These are phyloP conservation scores for Lathyrus sativus DNA, from an alignment of 306 rosid genomes.

Conservation along the genomic window DNA sequence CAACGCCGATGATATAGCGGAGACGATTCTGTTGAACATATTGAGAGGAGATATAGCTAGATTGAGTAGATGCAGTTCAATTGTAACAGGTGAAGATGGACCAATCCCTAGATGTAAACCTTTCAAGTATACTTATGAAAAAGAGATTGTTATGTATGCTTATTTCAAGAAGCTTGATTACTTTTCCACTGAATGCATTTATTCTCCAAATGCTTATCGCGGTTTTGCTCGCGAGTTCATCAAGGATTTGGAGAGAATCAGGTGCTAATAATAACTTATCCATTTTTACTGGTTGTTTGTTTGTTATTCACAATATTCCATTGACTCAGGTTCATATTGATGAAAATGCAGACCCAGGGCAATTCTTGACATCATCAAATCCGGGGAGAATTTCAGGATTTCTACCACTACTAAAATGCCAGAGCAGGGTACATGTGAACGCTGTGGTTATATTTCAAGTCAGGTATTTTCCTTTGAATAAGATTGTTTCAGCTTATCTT, in stretches of 20 bases:
- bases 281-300: background rate
- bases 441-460: conserved; percentile 96
- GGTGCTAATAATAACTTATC: conserved; percentile 34
- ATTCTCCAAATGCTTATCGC: conserved; percentile 97
- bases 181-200: conserved; percentile 93
- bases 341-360: conserved; percentile 74
- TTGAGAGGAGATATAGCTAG: conserved; percentile 92
- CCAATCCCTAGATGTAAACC: conserved; percentile 99
- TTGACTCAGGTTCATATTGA: background rate
- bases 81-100: conserved; percentile 88
- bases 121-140: conserved; percentile 89
- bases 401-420: conserved; percentile 89
- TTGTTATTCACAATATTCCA: background rate
- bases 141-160: conserved; percentile 97
- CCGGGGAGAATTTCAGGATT: conserved; percentile 95
- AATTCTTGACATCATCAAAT: conserved; percentile 85
- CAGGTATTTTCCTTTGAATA: conserved; percentile 55
- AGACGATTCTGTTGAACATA: conserved; percentile 83
- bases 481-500: background rate
- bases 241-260: conserved; percentile 93
- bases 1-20: conserved; percentile 94
- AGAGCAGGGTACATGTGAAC: conserved; percentile 89
- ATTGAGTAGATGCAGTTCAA: conserved; percentile 87
- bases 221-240: conserved; percentile 98
- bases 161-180: conserved; percentile 93